A percentile compares a stretch with the other conserved stretches of the same genome.
Conservation (phyloP, 2,329 filamentous ascomycete species). For the Phialophora macrospora region DNA sequence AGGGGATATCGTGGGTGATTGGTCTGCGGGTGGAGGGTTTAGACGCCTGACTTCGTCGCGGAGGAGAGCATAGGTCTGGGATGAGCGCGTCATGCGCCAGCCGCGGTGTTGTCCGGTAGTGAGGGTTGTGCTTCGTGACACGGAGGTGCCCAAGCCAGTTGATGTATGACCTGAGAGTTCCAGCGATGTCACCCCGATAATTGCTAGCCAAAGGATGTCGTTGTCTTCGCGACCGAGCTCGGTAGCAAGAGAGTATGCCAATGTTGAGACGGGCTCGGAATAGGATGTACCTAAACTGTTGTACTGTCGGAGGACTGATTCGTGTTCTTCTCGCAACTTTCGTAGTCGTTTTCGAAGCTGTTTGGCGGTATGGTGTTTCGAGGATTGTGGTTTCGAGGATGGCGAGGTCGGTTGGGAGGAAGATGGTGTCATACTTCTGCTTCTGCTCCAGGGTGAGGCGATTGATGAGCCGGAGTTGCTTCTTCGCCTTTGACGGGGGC, state of each 20-base stretch:
- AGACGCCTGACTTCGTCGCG: slow-evolving; percentile 92
- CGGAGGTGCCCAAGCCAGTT: slow-evolving; percentile 67
- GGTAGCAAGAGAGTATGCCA: slow-evolving; percentile 92
- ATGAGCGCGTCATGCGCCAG: slow-evolving; percentile 61
- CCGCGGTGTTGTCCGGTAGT: slow-evolving; percentile 48
- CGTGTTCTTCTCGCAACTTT: slow-evolving; percentile 76
- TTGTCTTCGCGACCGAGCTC: slow-evolving; percentile 97
- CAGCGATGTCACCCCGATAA: slow-evolving; percentile 92
- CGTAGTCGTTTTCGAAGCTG: slow-evolving; percentile 74
- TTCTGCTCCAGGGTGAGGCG: slow-evolving; percentile 42
- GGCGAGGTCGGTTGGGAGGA: slow-evolving; percentile 55
- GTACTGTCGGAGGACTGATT: slow-evolving; percentile 76
- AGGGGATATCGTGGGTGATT: slow-evolving; percentile 31
- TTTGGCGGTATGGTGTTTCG: slow-evolving; percentile 63
- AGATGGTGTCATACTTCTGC: slow-evolving; percentile 50
- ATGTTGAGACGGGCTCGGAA: slow-evolving; percentile 90
- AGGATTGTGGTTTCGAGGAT: slow-evolving; percentile 49
- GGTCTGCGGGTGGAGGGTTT: slow-evolving; percentile 72
- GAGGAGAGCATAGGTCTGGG: slow-evolving; percentile 80
- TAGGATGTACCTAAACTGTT: slow-evolving; percentile 88
- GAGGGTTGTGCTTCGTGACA: slow-evolving; percentile 54
- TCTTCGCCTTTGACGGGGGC: slow-evolving; percentile 77
- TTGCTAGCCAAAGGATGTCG: slow-evolving; percentile 90
- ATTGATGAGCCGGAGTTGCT: slow-evolving; percentile 72
- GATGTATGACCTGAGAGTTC: slow-evolving; percentile 88